Evolutionary conservation across 75 land plant genomes (phyloP).

Genomic region (Pseudotsuga menziesii): DNA sequence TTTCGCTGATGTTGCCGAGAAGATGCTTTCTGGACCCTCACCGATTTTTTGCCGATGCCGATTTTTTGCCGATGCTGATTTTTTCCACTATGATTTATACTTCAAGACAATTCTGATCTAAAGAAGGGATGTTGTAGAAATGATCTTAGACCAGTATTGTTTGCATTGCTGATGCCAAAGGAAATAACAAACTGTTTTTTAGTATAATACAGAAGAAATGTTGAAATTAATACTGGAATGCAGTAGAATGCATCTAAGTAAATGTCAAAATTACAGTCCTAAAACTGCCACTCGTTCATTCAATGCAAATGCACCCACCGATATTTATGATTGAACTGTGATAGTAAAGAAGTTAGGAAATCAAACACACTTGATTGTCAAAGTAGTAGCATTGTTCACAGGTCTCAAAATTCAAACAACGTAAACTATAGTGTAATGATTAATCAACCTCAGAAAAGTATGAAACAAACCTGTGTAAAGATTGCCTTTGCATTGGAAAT

Average conservation of each 20-base stretch:
- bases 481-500: slow-evolving; percentile 87
- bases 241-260: not conserved
- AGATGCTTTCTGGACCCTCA: no score
- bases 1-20: no score
- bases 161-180: not conserved
- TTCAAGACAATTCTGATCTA: not conserved
- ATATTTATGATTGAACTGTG: no score
- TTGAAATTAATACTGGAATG: not conserved
- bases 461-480: slow-evolving; percentile 81
- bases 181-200: not conserved
- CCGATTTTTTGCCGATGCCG: no score
- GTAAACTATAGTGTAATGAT: no score
- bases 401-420: not conserved
- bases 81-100: no score
- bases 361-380: slow-evolving; percentile 6
- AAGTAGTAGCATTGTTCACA: not conserved
- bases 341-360: no score
- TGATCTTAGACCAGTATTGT: not conserved
- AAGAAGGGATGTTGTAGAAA: not conserved
- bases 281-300: no score
- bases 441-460: not conserved
- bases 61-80: no score
- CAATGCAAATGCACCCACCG: no score
- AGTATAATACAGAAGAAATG: not conserved
- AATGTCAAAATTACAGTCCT: no score